Evolutionary conservation across 2,329 filamentous ascomycete species (phyloP), one percentile per base, ranked within the genome.

Genomic region (Paraconiothyrium brasiliense): DNA sequence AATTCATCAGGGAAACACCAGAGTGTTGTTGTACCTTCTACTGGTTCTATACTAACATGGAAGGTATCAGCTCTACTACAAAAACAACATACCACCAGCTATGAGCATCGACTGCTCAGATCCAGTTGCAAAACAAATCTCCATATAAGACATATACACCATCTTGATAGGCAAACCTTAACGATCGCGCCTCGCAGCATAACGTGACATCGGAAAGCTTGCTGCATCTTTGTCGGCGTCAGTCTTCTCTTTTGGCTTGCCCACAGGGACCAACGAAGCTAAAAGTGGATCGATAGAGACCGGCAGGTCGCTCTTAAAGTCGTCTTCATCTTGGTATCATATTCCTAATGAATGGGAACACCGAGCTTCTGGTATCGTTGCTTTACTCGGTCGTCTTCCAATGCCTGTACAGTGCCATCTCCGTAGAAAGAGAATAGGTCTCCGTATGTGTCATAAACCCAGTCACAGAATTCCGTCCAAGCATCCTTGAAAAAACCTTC

Each of bases 391-490:
- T 48, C 24, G 2, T 48, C 24, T 16, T 13, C 13, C 7, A 48
- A 30, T 4, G 39, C 16, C 27, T 55, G 20, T 22, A 55, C 52
- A 22, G 5, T 20, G 27, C 41, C 39, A 20, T 55, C 24, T 4
- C 10, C 24, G 24, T 32, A 1, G 7, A 27, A 20, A 14, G 44
- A 14, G 37, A 55, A 41, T 4, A 55, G 24, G 8, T 46, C 4
- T 4, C 52, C 39, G n/a, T 55, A 55, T 7, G 1, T 7, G 5
- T 44, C 27, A 27, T 14, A 24, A 5, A 90, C 81, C 78, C 81
- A 81, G 1, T 79, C 54, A 59, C 90, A 83, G 64, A 91, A 92
- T 0, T 76, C 71, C 2, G 84, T 77, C 90, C 90, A 93, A 37
- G 81, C 80, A 3, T 63, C 62, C 60, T 82, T 76, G 84, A 90